Evolutionary conservation across 1,139 yeast species (phyloP), one percentile per base, ranked within the genome.

Genomic region (Waltiozyma sp.): DNA sequence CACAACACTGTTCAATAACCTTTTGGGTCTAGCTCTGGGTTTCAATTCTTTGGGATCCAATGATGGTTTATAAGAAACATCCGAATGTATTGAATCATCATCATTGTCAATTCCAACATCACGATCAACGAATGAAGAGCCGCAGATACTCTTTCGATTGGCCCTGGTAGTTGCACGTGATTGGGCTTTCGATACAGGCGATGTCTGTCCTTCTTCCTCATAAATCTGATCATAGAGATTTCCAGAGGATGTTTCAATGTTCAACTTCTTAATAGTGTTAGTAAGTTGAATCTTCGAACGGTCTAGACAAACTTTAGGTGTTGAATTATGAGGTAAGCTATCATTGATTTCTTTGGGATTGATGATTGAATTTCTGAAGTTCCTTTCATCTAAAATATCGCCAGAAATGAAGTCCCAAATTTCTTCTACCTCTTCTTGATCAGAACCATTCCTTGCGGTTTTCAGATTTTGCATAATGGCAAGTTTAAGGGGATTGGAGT

Each of bases 171-270:
- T 38, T 1, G 46, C 48, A 18, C 48, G 39, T 10, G 40, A 39
- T 19, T 44, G 42, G 14, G 42, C 42, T 2, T 44, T 41, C 2
- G 43, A 39, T 28, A 48, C 34, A 4, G 53, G 53, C 1, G 54
- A 49, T 1, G 50, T 46, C 4, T 41, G 38, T 8, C 47, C 37
- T 18, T 35, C 37, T 8, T 8, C 21, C 3, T 35, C 50, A 15
- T 47, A 45, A 24, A 31, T 35, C 3, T 44, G 39, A 7, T 37
- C 43, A 26, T 44, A 41, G 23, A 26, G n/a, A 11, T 31, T 18
- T 2, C 44, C 51, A 18, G 19, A 26, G 8, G 47, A 41, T 4
- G 45, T 41, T 8, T 34, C 41, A 16, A 41, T 40, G 11, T 38
- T 26, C 19, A 45, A 14, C 15, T 45, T 47, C 36, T 41, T 41